A percentile compares a stretch with the other conserved stretches of the same genome.
Evolutionary conservation across 169 alveolate genomes (phyloP).

Genomic region (Perkinsus chesapeaki): DNA sequence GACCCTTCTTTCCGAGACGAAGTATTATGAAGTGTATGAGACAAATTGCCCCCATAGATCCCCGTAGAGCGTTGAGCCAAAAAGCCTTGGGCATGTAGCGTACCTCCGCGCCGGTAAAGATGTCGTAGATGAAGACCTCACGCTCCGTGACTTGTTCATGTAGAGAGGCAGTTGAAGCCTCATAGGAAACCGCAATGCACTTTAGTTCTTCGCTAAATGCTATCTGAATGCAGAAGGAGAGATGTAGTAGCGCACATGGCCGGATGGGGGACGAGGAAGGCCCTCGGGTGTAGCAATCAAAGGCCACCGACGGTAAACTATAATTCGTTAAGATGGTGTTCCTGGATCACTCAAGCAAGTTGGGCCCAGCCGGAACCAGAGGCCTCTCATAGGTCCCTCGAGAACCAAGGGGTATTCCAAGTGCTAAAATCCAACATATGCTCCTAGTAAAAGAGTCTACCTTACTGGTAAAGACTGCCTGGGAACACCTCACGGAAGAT

Average conservation of each 20-base stretch:
- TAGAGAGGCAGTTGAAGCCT: neutral
- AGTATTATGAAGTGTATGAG: neutral
- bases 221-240: no score
- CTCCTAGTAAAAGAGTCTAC: neutral
- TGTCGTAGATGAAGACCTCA: neutral
- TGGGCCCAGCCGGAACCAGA: no score
- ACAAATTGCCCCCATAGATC: neutral
- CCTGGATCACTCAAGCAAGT: no score
- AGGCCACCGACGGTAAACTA: no score
- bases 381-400: no score
- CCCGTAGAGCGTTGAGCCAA: neutral
- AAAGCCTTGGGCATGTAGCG: neutral
- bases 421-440: neutral
- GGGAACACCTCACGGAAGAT: no score
- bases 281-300: neutral
- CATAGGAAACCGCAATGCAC: neutral
- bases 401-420: no score
- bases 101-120: neutral
- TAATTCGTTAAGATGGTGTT: no score
- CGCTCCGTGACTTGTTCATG: neutral
- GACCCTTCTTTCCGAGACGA: no score
- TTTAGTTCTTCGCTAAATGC: neutral
- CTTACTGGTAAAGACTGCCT: neutral
- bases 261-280: neutral
- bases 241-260: neutral